phyloP scores from a whole-genome alignment of 2,329 filamentous ascomycete species.

The Rasamsonia emersonii region DNA sequence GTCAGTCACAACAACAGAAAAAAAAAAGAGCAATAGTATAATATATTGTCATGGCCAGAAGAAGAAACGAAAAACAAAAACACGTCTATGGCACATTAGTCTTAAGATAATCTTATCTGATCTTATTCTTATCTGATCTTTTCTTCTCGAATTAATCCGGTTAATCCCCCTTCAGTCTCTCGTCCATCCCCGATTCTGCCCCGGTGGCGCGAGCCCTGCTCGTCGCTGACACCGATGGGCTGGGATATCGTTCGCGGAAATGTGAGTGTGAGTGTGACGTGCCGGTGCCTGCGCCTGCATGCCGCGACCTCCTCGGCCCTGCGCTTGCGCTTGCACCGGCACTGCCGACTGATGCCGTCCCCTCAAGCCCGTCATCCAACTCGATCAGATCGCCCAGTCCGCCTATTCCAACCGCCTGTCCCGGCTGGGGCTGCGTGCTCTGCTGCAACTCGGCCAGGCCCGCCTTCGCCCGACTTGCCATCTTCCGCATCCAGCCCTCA shows the following conservation, averaged over 20 bases:
- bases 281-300: constrained; percentile 12
- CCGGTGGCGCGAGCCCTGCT: constrained; percentile 25
- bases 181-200: constrained; percentile 65
- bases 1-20: no score
- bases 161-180: constrained; percentile 66
- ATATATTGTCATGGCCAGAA: no score
- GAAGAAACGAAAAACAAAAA: no score
- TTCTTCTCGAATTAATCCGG: no score
- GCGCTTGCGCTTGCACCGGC: constrained; percentile 9
- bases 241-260: constrained; percentile 17
- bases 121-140: no score
- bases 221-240: constrained; percentile 19
- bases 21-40: no score
- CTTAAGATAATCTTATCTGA: no score
- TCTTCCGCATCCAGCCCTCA: constrained; percentile 81
- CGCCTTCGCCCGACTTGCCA: constrained; percentile 47
- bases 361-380: constrained; percentile 27
- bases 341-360: constrained; percentile 1
- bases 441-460: constrained; percentile 33
- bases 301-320: constrained; percentile 9
- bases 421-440: constrained; percentile 15
- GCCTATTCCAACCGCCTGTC: constrained; percentile 18
- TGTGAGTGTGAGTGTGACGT: no score
- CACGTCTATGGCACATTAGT: no score
- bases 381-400: constrained; percentile 37